Evolutionary conservation across 495 filamentous ascomycete genomes (phyloP).

Genomic region (Penicillium riverlandense): DNA sequence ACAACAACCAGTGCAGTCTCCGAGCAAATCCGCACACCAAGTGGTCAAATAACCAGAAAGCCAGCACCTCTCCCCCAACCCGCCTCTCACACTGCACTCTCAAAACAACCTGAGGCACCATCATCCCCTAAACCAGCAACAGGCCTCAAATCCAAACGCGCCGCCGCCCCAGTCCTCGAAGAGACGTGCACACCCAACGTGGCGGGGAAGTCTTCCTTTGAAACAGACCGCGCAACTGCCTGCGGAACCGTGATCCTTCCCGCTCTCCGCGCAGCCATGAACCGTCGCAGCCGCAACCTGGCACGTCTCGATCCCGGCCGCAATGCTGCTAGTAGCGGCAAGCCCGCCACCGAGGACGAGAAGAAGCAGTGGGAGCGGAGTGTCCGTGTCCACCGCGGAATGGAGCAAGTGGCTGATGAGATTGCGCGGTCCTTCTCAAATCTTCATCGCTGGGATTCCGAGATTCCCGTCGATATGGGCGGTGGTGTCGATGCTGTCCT

Average conservation of each 20-base stretch:
- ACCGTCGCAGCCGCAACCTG: slow-evolving; percentile 51
- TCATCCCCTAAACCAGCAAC: slow-evolving; percentile 4
- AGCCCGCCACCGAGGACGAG: slow-evolving; percentile 17
- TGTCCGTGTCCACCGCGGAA: slow-evolving; percentile 72
- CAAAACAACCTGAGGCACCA: slow-evolving; percentile 3
- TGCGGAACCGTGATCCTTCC: slow-evolving; percentile 69
- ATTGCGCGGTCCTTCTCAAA: slow-evolving; percentile 71
- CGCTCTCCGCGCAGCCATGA: slow-evolving; percentile 80
- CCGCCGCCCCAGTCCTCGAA: slow-evolving; percentile 2
- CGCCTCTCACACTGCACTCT: background rate
- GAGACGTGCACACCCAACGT: slow-evolving; percentile 2
- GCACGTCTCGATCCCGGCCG: slow-evolving; percentile 16
- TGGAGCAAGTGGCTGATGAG: slow-evolving; percentile 71
- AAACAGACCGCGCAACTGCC: slow-evolving; percentile 10
- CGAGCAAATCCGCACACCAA: slow-evolving; percentile 40
- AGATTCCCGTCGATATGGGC: slow-evolving; percentile 84
- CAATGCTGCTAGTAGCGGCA: slow-evolving; percentile 1
- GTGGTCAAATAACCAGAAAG: slow-evolving; percentile 14
- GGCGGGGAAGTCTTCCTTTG: slow-evolving; percentile 1
- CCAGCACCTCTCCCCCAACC: slow-evolving; percentile 1
- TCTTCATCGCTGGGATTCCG: slow-evolving; percentile 79
- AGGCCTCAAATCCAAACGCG: slow-evolving; percentile 20
- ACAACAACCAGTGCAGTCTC: slow-evolving; percentile 16
- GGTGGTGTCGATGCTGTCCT: slow-evolving; percentile 78
- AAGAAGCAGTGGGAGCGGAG: slow-evolving; percentile 41